Evolutionary conservation across 768 basidiomycete genomes (phyloP).

Genomic region (Collybiopsis confluens): DNA sequence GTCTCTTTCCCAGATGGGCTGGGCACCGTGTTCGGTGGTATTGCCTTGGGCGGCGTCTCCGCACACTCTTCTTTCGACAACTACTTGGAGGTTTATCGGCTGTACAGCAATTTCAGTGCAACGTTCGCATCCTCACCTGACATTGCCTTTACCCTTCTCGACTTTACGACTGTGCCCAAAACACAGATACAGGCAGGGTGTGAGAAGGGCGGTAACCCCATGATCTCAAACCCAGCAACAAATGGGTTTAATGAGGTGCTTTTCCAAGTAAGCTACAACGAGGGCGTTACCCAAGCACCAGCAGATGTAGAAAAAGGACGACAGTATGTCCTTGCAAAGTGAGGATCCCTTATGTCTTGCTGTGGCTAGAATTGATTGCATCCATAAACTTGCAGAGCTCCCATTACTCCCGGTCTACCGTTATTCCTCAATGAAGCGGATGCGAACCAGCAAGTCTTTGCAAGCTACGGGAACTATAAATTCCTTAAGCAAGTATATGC

Average conservation of each 20-base stretch:
- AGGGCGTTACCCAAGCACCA: conserved; percentile 15
- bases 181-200: conserved; percentile 31
- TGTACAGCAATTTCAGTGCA: conserved; percentile 26
- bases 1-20: conserved; percentile 24
- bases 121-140: conserved; percentile 16
- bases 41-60: conserved; percentile 25
- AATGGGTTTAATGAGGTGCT: conserved; percentile 28
- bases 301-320: conserved; percentile 20
- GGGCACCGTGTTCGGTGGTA: conserved; percentile 28
- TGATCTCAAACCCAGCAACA: conserved; percentile 28
- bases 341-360: conserved; percentile 3
- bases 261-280: conserved; percentile 24
- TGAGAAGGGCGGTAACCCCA: conserved; percentile 31
- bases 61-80: conserved; percentile 6
- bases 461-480: conserved; percentile 11
- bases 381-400: conserved; percentile 21
- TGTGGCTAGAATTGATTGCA: not conserved
- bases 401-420: conserved; percentile 28
- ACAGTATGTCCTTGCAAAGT: conserved; percentile 27
- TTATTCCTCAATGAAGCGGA: conserved; percentile 13
- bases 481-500: conserved; percentile 10
- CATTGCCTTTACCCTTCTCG: conserved; percentile 24
- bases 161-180: conserved; percentile 33
- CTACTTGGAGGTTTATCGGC: conserved; percentile 27
- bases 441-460: conserved; percentile 10